Evolutionary conservation across 345 rosid genomes (phyloP).

Genomic region (Trapa incisa): DNA sequence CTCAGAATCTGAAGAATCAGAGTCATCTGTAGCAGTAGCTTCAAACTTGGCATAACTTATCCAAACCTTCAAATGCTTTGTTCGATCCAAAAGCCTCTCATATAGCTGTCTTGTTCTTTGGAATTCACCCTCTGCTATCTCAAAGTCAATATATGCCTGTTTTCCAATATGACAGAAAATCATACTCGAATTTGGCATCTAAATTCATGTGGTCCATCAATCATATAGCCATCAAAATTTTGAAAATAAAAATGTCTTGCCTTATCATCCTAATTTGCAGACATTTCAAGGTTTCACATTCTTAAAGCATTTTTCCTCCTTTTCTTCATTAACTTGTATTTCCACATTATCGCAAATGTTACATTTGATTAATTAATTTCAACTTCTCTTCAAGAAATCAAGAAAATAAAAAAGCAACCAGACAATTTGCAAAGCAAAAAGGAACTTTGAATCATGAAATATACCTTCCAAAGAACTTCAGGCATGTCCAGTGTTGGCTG

Average conservation of each 20-base stretch:
- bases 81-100: conserved; percentile 68
- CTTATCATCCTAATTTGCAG: not conserved
- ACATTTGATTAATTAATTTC: not conserved
- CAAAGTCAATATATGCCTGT: conserved; percentile 87
- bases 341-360: not conserved
- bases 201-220: not conserved
- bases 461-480: conserved; percentile 86
- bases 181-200: not conserved
- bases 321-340: not conserved
- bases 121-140: conserved; percentile 67
- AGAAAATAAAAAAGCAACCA: not conserved
- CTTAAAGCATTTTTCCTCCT: not conserved
- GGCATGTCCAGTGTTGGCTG: conserved; percentile 91
- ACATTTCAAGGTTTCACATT: not conserved
- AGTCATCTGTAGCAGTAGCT: conserved; percentile 43
- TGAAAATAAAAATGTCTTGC: not conserved
- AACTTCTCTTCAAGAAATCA: not conserved
- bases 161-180: conserved; percentile 5
- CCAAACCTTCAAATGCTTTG: conserved; percentile 92
- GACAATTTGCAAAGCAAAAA: not conserved
- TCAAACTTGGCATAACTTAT: conserved; percentile 83
- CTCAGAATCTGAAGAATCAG: conserved; percentile 11
- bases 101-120: conserved; percentile 59
- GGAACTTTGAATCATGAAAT: not conserved
- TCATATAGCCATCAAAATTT: not conserved